phyloP scores from a whole-genome alignment of 345 rosid species.

The Garcia nutans region DNA sequence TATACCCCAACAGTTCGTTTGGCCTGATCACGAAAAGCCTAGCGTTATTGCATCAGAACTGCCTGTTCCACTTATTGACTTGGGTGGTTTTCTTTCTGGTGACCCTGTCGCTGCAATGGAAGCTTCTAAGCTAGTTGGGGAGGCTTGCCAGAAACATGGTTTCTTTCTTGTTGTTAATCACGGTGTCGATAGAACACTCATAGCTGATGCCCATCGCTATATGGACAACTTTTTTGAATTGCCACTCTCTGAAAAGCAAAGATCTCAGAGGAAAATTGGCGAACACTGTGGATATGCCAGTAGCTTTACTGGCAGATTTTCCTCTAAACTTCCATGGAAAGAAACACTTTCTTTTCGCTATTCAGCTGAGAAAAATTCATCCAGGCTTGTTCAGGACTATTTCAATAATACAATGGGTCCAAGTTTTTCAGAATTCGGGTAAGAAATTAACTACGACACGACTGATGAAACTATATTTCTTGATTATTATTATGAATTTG shows the following conservation, averaged over 20 bases:
- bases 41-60: constrained; percentile 51
- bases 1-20: constrained; percentile 76
- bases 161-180: constrained; percentile 90
- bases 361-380: constrained; percentile 43
- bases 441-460: no score
- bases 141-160: constrained; percentile 79
- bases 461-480: no score
- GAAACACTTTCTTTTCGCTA: constrained; percentile 83
- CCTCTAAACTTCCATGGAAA: constrained; percentile 93
- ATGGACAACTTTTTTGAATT: constrained; percentile 76
- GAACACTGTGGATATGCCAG: constrained; percentile 93
- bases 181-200: constrained; percentile 61
- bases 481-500: no score
- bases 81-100: constrained; percentile 54
- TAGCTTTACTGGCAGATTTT: constrained; percentile 93
- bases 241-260: constrained; percentile 67
- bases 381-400: constrained; percentile 56
- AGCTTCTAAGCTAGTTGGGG: constrained; percentile 60
- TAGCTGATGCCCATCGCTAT: constrained; percentile 58
- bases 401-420: constrained; percentile 60
- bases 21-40: constrained; percentile 89
- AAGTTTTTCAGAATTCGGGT: constrained; percentile 68
- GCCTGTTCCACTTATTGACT: constrained; percentile 72
- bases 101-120: constrained; percentile 50
- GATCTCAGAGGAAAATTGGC: constrained; percentile 72